Evolutionary conservation across 441 rosid genomes (phyloP), one percentile per base, ranked within the genome.

Genomic region (Gossypium trilobum): DNA sequence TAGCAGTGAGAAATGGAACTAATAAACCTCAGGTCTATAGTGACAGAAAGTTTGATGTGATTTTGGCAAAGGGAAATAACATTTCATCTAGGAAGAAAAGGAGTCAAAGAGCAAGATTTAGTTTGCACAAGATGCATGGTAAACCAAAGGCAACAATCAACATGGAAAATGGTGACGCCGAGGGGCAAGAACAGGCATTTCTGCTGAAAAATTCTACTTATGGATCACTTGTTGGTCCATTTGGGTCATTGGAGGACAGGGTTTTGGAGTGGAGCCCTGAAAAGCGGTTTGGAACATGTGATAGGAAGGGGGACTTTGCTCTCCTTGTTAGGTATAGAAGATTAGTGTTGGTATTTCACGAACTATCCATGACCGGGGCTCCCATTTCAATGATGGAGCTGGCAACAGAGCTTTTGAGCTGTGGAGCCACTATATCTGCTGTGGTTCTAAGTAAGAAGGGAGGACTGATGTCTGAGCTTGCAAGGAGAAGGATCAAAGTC

Each of bases 311-410:
- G 57, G 85, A 86, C 59, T 94, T 94, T 81, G 88, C 95, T 50
- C 89, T 92, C 61, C 92, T 94, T 83, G 97, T 92, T 71, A 89
- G 99, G 97, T 94, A 97, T 9, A 89, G 97, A 83, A 92, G 89
- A 74, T 92, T 94, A 76, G 85, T 94, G 31, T 78, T 94, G 77
- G 76, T 92, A 78, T 94, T 94, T 78, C 99, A 94, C 75, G 99
- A 94, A 76, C 89, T 94, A 7, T 94, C 99, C 31, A 92, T 92
- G 99, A 94, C 97, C 0, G 99, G 99, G 44, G 99, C 99, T 72
- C 99, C 99, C 16, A 87, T 90, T 64, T 92, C 99, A 56, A 90
- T 94, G 97, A 84, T 94, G 91, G 99, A 94, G 82, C 75, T 94
- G 84, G 97, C 97, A 42, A 89, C 97, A 3, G 99, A 94, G 83